Conservation (phyloP, 371 early-diverging fungal species). For the Zopfochytrium polystomum region DNA sequence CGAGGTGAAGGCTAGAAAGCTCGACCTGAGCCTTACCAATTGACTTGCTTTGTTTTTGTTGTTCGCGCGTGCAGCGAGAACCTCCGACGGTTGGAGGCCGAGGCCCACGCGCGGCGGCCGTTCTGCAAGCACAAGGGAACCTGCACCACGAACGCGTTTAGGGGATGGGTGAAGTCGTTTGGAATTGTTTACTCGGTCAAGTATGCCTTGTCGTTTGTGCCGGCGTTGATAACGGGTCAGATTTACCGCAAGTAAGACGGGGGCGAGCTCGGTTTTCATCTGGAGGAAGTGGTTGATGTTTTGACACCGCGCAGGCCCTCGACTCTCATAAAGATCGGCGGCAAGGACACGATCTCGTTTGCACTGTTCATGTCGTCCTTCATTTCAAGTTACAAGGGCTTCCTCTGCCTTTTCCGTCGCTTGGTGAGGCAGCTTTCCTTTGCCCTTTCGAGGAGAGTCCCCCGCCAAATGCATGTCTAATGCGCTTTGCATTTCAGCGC, state of each 20-base stretch:
- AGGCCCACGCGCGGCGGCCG: conserved; percentile 24
- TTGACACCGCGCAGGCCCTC: conserved; percentile 15
- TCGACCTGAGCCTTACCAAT: not conserved
- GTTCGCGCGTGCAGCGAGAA: conserved; percentile 49
- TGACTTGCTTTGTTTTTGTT: no score
- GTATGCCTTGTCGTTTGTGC: conserved; percentile 68
- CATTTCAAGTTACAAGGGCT: conserved; percentile 73
- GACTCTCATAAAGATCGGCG: conserved; percentile 34
- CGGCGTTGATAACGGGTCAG: conserved; percentile 63
- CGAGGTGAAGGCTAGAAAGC: conserved; percentile 12
- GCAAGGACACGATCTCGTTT: conserved; percentile 69
- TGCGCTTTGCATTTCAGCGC: no score
- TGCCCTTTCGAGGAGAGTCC: no score
- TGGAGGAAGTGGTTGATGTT: conserved; percentile 18
- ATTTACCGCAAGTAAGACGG: conserved; percentile 57
- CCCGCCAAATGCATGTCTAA: no score
- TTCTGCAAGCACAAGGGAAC: conserved; percentile 70
- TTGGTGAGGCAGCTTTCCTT: no score
- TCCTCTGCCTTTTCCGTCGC: conserved; percentile 68
- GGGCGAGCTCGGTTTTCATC: not conserved
- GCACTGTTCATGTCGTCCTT: conserved; percentile 78
- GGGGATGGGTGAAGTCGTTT: conserved; percentile 74
- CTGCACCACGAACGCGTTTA: conserved; percentile 68
- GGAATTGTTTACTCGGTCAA: conserved; percentile 68
- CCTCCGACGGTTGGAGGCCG: conserved; percentile 48